phyloP scores from a whole-genome alignment of 164 flowering plant genomes.

The Protea cynaroides region DNA sequence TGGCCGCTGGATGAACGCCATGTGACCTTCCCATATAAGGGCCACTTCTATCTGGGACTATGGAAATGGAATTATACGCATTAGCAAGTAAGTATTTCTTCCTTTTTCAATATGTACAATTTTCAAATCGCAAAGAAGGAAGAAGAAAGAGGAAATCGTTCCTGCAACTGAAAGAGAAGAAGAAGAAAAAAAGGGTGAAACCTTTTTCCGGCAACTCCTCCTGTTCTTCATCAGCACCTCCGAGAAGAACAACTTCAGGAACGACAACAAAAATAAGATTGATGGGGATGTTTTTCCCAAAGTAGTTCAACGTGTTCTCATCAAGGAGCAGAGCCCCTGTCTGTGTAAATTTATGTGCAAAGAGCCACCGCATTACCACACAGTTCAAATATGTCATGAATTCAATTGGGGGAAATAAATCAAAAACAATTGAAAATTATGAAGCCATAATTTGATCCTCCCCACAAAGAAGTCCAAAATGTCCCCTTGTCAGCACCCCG shows the following conservation, averaged over 20 bases:
- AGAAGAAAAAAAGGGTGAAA: too few relatives aligned
- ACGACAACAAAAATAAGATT: conserved; percentile 76
- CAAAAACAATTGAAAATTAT: not conserved
- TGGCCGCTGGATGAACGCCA: too few relatives aligned
- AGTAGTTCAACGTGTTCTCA: conserved; percentile 96
- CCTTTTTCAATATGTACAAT: too few relatives aligned
- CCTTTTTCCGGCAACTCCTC: too few relatives aligned
- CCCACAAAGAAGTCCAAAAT: not conserved
- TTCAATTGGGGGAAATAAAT: not conserved
- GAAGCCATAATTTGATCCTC: not conserved
- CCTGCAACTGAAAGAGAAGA: too few relatives aligned
- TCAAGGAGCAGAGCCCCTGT: conserved; percentile 99
- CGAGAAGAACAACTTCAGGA: conserved; percentile 87
- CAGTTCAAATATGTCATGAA: not conserved
- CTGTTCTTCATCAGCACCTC: conserved; percentile 99
- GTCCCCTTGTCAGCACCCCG: too few relatives aligned
- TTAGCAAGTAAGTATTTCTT: too few relatives aligned
- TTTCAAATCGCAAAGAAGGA: too few relatives aligned
- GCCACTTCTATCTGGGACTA: too few relatives aligned
- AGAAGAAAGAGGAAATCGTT: too few relatives aligned
- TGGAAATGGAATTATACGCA: too few relatives aligned
- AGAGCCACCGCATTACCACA: not conserved
- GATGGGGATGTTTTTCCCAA: conserved; percentile 94
- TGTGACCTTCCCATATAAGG: too few relatives aligned
- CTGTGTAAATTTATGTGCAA: conserved; percentile 28